phyloP scores from a whole-genome alignment of 1,139 yeast genomes.

The Protomyces inouyei region DNA sequence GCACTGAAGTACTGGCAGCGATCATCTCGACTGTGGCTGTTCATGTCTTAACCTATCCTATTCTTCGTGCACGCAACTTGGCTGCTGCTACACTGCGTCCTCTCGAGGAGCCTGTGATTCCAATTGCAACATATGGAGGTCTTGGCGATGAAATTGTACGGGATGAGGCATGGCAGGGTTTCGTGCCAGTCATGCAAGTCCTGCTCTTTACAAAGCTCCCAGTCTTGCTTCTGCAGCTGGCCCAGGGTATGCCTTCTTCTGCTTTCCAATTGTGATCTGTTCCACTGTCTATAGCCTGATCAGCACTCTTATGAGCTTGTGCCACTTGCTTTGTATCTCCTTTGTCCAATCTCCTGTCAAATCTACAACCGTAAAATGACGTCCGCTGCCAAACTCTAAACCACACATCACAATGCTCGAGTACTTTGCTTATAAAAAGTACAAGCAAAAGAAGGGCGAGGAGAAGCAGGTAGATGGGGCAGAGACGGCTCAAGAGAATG shows the following conservation, averaged over 20 bases:
- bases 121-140: not conserved
- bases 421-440: conserved; percentile 13
- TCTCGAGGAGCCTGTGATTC: conserved; percentile 8
- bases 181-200: not conserved
- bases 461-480: not conserved
- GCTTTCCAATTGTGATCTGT: too few relatives aligned
- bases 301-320: not conserved
- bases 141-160: conserved; percentile 7
- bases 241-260: too few relatives aligned
- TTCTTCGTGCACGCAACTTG: conserved; percentile 1
- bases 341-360: not conserved
- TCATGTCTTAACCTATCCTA: conserved; percentile 1
- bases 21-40: not conserved
- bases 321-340: not conserved
- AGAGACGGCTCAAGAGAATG: not conserved
- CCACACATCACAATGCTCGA: conserved; percentile 8
- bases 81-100: conserved; percentile 11
- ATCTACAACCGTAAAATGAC: not conserved
- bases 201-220: not conserved
- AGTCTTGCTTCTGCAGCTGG: not conserved
- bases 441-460: conserved; percentile 4
- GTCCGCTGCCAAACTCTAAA: not conserved
- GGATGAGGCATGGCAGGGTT: conserved; percentile 12
- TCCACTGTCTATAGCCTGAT: too few relatives aligned
- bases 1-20: not conserved